These are phyloP conservation scores for Floccularia luteovirens DNA, from an alignment of 768 basidiomycete species.

Conservation along the genomic window DNA sequence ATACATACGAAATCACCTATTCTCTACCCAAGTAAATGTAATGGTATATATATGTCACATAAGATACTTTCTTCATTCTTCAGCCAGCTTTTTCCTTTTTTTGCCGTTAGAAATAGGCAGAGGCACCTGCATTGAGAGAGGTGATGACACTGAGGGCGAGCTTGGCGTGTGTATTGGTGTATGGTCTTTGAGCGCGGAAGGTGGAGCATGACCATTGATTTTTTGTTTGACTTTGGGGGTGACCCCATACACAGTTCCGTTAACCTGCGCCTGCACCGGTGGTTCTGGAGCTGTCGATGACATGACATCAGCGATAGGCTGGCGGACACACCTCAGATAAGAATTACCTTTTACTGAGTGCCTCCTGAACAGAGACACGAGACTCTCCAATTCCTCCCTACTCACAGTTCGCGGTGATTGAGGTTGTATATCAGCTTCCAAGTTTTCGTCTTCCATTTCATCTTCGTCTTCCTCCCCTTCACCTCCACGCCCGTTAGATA, in stretches of 20 bases:
- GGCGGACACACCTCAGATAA: not conserved
- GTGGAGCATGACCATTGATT: too few relatives aligned
- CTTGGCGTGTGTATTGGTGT: not conserved
- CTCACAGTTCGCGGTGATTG: constrained; percentile 27
- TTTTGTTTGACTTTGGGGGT: too few relatives aligned
- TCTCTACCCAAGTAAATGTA: too few relatives aligned
- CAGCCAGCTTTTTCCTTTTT: not conserved
- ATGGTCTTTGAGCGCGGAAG: not conserved
- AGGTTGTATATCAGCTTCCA: constrained; percentile 11
- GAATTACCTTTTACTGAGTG: constrained; percentile 35
- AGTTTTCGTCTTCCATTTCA: constrained; percentile 35
- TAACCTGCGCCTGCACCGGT: constrained; percentile 5
- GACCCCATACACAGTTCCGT: constrained; percentile 6
- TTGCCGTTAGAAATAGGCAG: not conserved
- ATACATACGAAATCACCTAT: too few relatives aligned
- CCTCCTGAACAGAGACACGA: constrained; percentile 58
- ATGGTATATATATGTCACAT: too few relatives aligned
- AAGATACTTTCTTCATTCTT: not conserved
- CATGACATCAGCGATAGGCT: not conserved
- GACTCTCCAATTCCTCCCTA: constrained; percentile 47
- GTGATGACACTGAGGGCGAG: not conserved
- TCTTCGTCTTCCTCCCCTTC: constrained; percentile 30
- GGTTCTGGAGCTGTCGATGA: constrained; percentile 5
- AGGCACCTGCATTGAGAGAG: not conserved
- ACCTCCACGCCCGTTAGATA: constrained; percentile 6